These are phyloP conservation scores for Macrocystidia cucumis DNA, from an alignment of 1,284 basidiomycete genomes.

Conservation along the genomic window DNA sequence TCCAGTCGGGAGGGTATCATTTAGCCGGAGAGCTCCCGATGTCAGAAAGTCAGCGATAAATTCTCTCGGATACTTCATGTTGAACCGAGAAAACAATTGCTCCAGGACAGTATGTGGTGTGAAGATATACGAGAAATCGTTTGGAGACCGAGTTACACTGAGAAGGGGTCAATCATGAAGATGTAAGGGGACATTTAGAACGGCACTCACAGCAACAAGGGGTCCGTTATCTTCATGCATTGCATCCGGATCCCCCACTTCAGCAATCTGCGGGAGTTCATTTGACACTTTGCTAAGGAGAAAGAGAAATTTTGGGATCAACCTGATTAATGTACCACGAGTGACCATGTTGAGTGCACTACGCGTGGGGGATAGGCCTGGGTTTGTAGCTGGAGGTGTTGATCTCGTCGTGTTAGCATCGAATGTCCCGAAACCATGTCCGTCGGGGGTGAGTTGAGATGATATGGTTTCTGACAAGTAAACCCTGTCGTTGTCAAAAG, in stretches of 20 bases:
- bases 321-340: too few relatives aligned
- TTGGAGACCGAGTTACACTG: constrained; percentile 16
- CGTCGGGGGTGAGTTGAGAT: constrained; percentile 24
- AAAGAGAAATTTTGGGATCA: too few relatives aligned
- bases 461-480: constrained; percentile 28
- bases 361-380: too few relatives aligned
- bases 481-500: constrained; percentile 19
- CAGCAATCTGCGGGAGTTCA: constrained; percentile 20
- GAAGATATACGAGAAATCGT: constrained; percentile 26
- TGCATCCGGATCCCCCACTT: constrained; percentile 33
- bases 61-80: constrained; percentile 20
- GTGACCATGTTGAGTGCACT: too few relatives aligned
- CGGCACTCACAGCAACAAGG: constrained; percentile 20
- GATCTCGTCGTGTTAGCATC: constrained; percentile 16
- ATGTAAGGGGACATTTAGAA: not conserved
- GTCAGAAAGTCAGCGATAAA: constrained; percentile 12
- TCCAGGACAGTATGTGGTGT: constrained; percentile 23
- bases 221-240: constrained; percentile 26
- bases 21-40: constrained; percentile 11
- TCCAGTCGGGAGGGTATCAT: constrained; percentile 16
- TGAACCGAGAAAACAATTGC: constrained; percentile 22
- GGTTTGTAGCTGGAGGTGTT: too few relatives aligned
- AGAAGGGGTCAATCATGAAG: not conserved
- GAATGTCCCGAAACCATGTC: constrained; percentile 29
- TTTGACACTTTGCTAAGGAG: too few relatives aligned